Evolutionary conservation across 441 rosid genomes (phyloP), one percentile per base, ranked within the genome.

Genomic region (Theobroma grandiflorum): DNA sequence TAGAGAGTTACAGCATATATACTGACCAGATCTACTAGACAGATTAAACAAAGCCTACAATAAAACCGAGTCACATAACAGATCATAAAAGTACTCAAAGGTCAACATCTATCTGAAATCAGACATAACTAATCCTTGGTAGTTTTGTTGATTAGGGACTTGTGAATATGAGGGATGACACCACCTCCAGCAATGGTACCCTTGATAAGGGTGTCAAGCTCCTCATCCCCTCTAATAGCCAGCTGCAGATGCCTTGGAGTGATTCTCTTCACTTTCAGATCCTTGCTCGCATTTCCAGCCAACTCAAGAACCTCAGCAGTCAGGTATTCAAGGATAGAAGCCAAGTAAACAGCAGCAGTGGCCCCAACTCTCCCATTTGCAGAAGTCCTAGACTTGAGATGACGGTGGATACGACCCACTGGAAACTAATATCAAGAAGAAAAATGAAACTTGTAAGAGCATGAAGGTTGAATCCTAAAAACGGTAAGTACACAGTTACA

Each of bases 111-210:
- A 75, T n/a, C 59, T 61, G 9, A 61, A 22, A 16, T 15, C 52
- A 9, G n/a, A 72, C 63, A 20, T 12, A 50, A 2, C 63, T 90
- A 92, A 12, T 96, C 97, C 82, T 93, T 94, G 85, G 95, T 81
- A 72, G 96, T 85, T 82, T 96, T 96, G 90, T 94, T 95, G 88
- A 94, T 90, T 7, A 94, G 96, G 65, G 95, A 94, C 87, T 95
- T 95, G 90, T 95, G 99, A 80, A 93, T 95, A 85, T 94, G 98
- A 84, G 99, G 98, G 70, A 95, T 95, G n/a, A 95, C 99, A 68
- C 98, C 98, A 11, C 99, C 99, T 66, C 98, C 99, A 49, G 99
- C 96, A 73, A 96, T 94, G 59, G 99, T 96, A 40, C 99, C 99
- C 84, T 94, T 96, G 90, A 96, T 94, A 77, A 95, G 98, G 2